phyloP scores from a whole-genome alignment of 2,329 filamentous ascomycete genomes.

The Fusarium foetens region DNA sequence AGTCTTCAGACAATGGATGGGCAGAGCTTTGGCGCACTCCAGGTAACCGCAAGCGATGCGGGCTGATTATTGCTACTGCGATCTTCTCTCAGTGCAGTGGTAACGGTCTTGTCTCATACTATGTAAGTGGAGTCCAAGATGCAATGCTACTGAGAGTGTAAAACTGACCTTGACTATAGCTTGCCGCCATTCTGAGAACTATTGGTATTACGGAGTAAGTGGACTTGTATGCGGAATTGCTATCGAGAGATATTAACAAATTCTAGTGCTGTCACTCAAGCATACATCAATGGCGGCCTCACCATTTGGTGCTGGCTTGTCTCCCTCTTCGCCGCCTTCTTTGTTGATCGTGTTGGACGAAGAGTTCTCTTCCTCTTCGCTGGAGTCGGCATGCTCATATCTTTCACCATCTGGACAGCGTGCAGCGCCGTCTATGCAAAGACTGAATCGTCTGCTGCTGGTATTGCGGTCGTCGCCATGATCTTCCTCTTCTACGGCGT shows the following conservation, averaged over 20 bases:
- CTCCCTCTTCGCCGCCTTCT: slow-evolving; percentile 38
- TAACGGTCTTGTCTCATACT: slow-evolving; percentile 40
- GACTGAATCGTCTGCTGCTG: slow-evolving; percentile 26
- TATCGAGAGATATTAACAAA: not conserved
- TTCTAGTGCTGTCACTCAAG: slow-evolving; percentile 31
- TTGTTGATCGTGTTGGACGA: slow-evolving; percentile 40
- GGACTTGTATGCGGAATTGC: rapidly evolving
- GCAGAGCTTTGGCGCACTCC: slow-evolving; percentile 32
- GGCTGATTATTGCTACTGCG: slow-evolving; percentile 35
- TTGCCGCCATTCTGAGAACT: slow-evolving; percentile 34
- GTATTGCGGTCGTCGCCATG: slow-evolving; percentile 41
- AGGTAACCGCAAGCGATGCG: slow-evolving; percentile 39
- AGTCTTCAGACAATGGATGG: slow-evolving; percentile 26
- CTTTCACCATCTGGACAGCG: slow-evolving; percentile 39
- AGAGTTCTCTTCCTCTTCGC: slow-evolving; percentile 39
- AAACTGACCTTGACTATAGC: not conserved
- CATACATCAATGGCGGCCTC: slow-evolving; percentile 41
- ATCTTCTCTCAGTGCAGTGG: slow-evolving; percentile 41
- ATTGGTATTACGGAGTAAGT: slow-evolving; percentile 42
- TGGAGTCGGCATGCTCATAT: slow-evolving; percentile 38
- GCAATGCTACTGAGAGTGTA: rapidly evolving
- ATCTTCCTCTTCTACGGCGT: slow-evolving; percentile 43
- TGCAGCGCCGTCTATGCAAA: slow-evolving; percentile 41
- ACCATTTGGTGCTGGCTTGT: slow-evolving; percentile 43
- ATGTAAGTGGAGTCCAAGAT: slow-evolving; percentile 6